phyloP scores from a whole-genome alignment of 1,284 basidiomycete species.

The Filobasidium uniguttulatum region DNA sequence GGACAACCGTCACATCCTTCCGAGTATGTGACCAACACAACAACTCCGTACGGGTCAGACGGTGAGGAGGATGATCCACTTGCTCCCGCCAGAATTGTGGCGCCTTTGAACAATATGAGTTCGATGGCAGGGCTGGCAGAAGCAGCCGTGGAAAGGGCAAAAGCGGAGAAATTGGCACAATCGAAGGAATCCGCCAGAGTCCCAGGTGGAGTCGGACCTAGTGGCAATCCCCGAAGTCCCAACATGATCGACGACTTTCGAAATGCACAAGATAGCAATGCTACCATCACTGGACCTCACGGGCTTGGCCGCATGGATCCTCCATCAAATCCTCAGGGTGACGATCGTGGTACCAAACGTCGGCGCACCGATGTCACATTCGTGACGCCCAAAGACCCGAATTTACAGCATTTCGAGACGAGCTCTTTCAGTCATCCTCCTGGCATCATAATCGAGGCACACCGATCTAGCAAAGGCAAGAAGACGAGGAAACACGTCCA shows the following conservation, averaged over 20 bases:
- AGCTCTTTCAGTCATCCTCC: constrained; percentile 16
- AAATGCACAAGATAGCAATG: not conserved
- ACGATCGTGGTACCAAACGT: too few species aligned
- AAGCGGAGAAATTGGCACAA: constrained; percentile 26
- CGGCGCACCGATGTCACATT: not conserved
- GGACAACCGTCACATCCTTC: too few species aligned
- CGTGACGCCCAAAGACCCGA: constrained; percentile 10
- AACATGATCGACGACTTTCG: not conserved
- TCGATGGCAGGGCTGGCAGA: constrained; percentile 37
- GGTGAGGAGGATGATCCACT: constrained; percentile 25
- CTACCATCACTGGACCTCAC: too few species aligned
- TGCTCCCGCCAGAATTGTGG: constrained; percentile 30
- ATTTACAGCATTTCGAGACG: too few species aligned
- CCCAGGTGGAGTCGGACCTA: too few species aligned
- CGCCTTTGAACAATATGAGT: constrained; percentile 32
- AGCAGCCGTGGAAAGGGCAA: constrained; percentile 34
- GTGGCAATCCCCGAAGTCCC: too few species aligned
- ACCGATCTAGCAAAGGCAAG: constrained; percentile 22
- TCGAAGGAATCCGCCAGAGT: too few species aligned
- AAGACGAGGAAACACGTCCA: constrained; percentile 28
- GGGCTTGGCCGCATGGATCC: too few species aligned
- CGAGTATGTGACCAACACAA: too few species aligned
- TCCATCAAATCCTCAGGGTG: too few species aligned
- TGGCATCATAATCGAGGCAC: constrained; percentile 20
- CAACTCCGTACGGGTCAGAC: constrained; percentile 5